A percentile compares a stretch with the other conserved stretches of the same genome.
Conservation (phyloP, 768 basidiomycete species). For the Hysterangium stoloniferum region DNA sequence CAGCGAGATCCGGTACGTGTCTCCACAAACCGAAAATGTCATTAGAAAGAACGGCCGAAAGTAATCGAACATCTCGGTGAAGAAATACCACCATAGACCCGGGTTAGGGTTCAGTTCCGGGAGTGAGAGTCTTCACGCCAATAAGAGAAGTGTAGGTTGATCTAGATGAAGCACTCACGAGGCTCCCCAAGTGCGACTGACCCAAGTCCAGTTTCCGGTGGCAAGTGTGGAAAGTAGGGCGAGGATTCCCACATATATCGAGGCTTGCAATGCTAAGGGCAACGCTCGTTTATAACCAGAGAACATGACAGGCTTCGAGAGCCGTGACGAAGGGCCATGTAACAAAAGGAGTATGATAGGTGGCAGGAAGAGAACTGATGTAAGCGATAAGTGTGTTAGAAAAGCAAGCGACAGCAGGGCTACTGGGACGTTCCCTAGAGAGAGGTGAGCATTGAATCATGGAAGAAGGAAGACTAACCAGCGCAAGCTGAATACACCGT, state of each 20-base stretch:
- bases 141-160: conserved; percentile 7
- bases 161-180: conserved; percentile 40
- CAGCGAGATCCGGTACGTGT: background rate
- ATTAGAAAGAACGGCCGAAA: conserved; percentile 94
- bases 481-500: conserved; percentile 62
- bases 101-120: conserved; percentile 91
- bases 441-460: background rate
- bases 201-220: conserved; percentile 60
- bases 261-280: conserved; percentile 42
- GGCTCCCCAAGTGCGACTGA: conserved; percentile 77
- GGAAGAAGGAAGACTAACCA: conserved; percentile 33
- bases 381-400: conserved; percentile 63
- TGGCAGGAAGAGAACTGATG: conserved; percentile 57
- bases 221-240: conserved; percentile 45
- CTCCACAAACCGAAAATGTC: conserved; percentile 71
- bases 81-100: conserved; percentile 99
- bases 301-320: conserved; percentile 49
- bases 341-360: conserved; percentile 62
- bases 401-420: conserved; percentile 64
- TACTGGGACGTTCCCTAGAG: conserved; percentile 47
- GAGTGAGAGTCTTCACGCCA: conserved; percentile 53
- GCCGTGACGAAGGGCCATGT: conserved; percentile 52
- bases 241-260: conserved; percentile 41
- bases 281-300: conserved; percentile 14
- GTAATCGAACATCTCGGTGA: conserved; percentile 99